Evolutionary conservation across 345 rosid genomes (phyloP), one percentile per base, ranked within the genome.

Genomic region (Pistacia integerrima): DNA sequence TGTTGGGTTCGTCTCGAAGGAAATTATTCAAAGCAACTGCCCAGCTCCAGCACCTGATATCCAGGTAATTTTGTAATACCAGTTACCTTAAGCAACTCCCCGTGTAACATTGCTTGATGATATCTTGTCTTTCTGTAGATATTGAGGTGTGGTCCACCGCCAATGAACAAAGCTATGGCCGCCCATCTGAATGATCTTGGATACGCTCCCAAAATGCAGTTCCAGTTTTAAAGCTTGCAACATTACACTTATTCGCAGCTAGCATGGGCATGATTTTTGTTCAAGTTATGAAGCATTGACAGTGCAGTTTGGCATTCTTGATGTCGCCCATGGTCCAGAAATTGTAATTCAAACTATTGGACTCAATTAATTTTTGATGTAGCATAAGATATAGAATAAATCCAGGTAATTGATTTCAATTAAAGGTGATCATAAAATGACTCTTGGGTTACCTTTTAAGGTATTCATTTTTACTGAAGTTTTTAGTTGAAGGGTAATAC

Each of bases 111-210:
- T 59, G 8, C 44, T 16, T n/a, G 5, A 54, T 11, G 17, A 49
- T 22, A 28, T 44, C 10, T 20, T 25, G 35, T 14, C 12, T 46
- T 41, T 49, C 16, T 81, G 66, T 85, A 91, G 91, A 74, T 89
- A 67, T 68, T 91, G 59, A 79, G 87, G 76, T 89, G 93, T 17
- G 91, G 95, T 52, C 91, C 93, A 2, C 89, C 95, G 11, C 89
- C 90, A 0, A 89, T 80, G 95, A 91, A 87, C 89, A 89, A 81
- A 80, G 91, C 91, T 11, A 89, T 89, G 87, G 88, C 89, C 13
- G 86, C 80, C 30, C 77, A 88, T 82, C 88, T 89, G 36, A 83
- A 88, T 22, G 89, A 82, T 70, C 87, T 91, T 16, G 91, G 87
- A 41, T 89, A 91, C 74, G 22, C 87, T 14, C 44, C 88, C 30